Evolutionary conservation across 2,329 filamentous ascomycete genomes (phyloP).

Genomic region (Calonectria pteridis): DNA sequence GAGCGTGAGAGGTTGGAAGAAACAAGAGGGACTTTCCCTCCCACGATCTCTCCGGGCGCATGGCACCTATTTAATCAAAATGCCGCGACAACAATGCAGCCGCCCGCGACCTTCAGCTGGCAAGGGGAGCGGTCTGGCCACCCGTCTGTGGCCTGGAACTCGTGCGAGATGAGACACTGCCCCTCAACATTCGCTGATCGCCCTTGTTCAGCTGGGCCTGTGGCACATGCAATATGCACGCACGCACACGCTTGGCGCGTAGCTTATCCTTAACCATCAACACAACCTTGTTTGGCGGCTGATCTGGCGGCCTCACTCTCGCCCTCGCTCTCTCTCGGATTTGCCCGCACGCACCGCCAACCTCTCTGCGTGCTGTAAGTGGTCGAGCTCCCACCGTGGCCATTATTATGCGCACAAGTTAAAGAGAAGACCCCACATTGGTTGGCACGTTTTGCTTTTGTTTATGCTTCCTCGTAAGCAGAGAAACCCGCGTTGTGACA

Average conservation of each 20-base stretch:
- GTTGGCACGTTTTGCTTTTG: neutral
- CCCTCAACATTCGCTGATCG: neutral
- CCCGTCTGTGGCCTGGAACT: neutral
- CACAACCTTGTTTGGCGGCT: constrained; percentile 3
- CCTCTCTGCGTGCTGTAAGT: neutral
- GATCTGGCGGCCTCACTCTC: neutral
- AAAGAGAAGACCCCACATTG: neutral
- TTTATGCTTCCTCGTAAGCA: neutral
- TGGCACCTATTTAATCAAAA: neutral
- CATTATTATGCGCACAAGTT: neutral
- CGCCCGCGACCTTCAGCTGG: neutral
- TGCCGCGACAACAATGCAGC: neutral
- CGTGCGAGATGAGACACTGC: neutral
- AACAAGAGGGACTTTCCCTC: neutral
- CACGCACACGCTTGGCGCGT: neutral
- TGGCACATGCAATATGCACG: neutral
- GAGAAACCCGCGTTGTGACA: neutral
- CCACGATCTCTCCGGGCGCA: neutral
- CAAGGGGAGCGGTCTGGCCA: neutral
- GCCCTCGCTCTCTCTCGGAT: neutral
- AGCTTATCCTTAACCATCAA: constrained; percentile 9
- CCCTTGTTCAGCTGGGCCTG: neutral
- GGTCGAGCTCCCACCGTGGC: too few species aligned
- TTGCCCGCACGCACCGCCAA: neutral
- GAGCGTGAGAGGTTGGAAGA: neutral